These are phyloP conservation scores for Phytophthora kernoviae DNA, from an alignment of 352 stramenopile species.

Conservation along the genomic window DNA sequence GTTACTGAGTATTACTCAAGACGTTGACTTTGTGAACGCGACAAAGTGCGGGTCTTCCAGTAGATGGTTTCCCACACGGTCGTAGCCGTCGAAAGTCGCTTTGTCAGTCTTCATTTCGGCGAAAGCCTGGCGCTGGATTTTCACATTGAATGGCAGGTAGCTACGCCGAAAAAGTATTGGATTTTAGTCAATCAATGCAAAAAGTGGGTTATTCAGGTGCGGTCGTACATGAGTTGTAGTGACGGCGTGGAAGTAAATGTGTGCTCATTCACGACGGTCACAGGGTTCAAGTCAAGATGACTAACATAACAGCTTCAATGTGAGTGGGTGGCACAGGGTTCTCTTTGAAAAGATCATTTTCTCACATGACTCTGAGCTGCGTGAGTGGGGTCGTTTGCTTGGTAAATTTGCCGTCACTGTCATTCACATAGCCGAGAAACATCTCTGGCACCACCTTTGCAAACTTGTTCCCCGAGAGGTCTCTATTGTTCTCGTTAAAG, in stretches of 20 bases:
- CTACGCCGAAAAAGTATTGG: conserved; percentile 18
- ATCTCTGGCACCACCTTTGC: conserved; percentile 64
- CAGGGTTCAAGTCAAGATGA: conserved; percentile 75
- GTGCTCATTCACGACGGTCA: conserved; percentile 78
- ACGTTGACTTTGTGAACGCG: conserved; percentile 44
- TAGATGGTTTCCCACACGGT: conserved; percentile 46
- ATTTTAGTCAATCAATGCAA: conserved; percentile 3
- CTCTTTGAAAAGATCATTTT: background rate
- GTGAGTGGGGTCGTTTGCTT: conserved; percentile 45
- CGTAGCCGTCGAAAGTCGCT: conserved; percentile 64
- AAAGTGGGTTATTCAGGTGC: background rate
- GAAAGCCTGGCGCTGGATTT: conserved; percentile 77
- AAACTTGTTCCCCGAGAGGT: conserved; percentile 78
- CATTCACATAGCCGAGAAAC: conserved; percentile 61
- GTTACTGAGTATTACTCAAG: too few species aligned
- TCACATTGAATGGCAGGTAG: conserved; percentile 75
- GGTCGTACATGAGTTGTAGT: conserved; percentile 69
- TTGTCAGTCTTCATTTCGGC: conserved; percentile 81
- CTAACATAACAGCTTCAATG: conserved; percentile 27
- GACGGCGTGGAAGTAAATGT: conserved; percentile 53
- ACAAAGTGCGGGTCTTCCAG: conserved; percentile 74
- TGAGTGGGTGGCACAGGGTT: conserved; percentile 1
- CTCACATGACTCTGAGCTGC: conserved; percentile 77
- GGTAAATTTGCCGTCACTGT: conserved; percentile 60
- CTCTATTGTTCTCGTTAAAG: conserved; percentile 27